Percentiles rank a stretch among this genome's conserved stretches.
Evolutionary conservation across 2,329 filamentous ascomycete species (phyloP).

Genomic region (Tolypocladium tundrense): DNA sequence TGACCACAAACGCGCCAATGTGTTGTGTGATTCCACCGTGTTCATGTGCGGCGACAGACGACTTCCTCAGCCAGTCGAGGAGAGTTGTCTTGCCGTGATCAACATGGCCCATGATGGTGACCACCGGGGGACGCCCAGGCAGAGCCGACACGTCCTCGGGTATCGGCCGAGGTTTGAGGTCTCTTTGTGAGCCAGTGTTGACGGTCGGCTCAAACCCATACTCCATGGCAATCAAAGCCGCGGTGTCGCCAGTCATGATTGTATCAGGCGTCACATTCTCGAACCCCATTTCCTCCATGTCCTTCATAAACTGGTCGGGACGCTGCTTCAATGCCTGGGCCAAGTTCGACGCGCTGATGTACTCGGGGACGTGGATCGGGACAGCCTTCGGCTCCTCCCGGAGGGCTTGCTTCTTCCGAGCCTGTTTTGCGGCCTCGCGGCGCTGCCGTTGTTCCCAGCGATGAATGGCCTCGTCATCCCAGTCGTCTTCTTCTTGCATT

Average conservation of each 20-base stretch:
- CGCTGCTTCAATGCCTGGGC: constrained; percentile 65
- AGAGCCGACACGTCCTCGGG: constrained; percentile 58
- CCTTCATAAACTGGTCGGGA: constrained; percentile 58
- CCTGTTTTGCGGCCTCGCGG: constrained; percentile 32
- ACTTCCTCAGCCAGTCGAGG: constrained; percentile 85
- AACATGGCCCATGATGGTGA: constrained; percentile 99
- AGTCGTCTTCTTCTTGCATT: constrained; percentile 20
- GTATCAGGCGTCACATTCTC: constrained; percentile 75
- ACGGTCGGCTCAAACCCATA: constrained; percentile 85
- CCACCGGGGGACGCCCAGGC: constrained; percentile 75
- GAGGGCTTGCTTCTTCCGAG: constrained; percentile 27
- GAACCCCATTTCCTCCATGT: constrained; percentile 79
- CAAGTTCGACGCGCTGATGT: constrained; percentile 78
- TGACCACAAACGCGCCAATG: constrained; percentile 93
- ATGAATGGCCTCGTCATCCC: constrained; percentile 26
- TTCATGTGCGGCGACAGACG: constrained; percentile 81
- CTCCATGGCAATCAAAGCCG: constrained; percentile 80
- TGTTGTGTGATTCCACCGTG: constrained; percentile 98
- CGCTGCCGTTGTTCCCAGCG: constrained; percentile 27
- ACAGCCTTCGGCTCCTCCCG: constrained; percentile 36
- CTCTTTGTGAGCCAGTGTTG: constrained; percentile 52
- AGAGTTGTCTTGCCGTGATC: constrained; percentile 98
- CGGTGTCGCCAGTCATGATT: constrained; percentile 82
- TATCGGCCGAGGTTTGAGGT: constrained; percentile 60
- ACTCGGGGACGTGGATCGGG: constrained; percentile 72